Conservation (phyloP, 495 filamentous ascomycete genomes). For the Hyaloscypha finlandica region DNA sequence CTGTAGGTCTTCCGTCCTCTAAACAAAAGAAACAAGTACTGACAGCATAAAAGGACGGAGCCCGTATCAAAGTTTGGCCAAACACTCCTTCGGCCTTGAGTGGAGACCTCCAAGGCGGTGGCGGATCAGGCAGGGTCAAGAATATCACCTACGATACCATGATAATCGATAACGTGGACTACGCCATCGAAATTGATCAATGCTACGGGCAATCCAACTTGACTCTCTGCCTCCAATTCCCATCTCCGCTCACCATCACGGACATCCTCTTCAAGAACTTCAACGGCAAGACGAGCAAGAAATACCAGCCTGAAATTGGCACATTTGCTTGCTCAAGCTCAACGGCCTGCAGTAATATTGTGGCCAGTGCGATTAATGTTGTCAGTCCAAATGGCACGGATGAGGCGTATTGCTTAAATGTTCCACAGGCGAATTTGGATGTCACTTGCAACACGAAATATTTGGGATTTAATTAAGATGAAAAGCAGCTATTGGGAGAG, state of each 20-base stretch:
- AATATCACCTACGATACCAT: constrained; percentile 61
- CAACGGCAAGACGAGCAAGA: constrained; percentile 54
- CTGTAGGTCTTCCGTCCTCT: constrained; percentile 24
- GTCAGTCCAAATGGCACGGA: constrained; percentile 50
- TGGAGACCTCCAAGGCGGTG: constrained; percentile 62
- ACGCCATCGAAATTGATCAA: constrained; percentile 64
- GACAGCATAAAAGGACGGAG: constrained; percentile 47
- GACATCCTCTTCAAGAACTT: constrained; percentile 57
- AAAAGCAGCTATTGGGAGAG: background rate
- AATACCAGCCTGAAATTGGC: constrained; percentile 51
- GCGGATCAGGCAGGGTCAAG: constrained; percentile 47
- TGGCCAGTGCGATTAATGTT: constrained; percentile 52
- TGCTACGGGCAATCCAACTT: constrained; percentile 66
- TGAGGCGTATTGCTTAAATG: constrained; percentile 55
- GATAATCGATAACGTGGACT: constrained; percentile 60
- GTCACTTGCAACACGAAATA: constrained; percentile 44
- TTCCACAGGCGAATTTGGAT: constrained; percentile 44
- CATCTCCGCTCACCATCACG: constrained; percentile 57
- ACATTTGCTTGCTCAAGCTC: constrained; percentile 60
- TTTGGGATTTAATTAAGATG: constrained; percentile 36
- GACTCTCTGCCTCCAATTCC: constrained; percentile 61
- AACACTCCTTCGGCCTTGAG: constrained; percentile 51
- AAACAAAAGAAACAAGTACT: constrained; percentile 15
- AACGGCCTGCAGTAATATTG: constrained; percentile 54
- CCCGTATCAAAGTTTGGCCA: constrained; percentile 73